Evolutionary conservation across 2,329 filamentous ascomycete species (phyloP).

Genomic region (Xylogone sp.): DNA sequence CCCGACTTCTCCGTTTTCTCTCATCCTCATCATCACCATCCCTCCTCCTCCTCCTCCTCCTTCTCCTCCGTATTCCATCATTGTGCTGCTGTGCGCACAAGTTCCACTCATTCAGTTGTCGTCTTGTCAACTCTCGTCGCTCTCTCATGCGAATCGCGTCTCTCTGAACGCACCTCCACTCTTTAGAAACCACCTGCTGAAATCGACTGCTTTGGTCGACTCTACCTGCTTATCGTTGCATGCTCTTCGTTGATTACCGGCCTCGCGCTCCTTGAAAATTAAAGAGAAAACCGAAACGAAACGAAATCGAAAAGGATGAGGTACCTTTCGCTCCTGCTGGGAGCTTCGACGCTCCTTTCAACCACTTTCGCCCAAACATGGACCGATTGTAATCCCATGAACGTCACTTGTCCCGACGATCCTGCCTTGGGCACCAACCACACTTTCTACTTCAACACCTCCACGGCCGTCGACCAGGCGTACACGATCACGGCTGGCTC

Average conservation of each 20-base stretch:
- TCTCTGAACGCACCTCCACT: too few relatives aligned
- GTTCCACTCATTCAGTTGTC: too few relatives aligned
- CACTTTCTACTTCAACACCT: slow-evolving; percentile 55
- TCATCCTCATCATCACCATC: too few relatives aligned
- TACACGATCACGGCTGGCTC: slow-evolving; percentile 68
- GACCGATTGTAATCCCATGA: slow-evolving; percentile 74
- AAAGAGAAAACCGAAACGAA: not conserved
- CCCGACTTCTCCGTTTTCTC: too few relatives aligned
- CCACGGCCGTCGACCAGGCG: slow-evolving; percentile 48
- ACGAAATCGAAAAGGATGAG: not conserved
- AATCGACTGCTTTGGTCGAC: too few relatives aligned
- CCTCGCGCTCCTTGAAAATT: not conserved
- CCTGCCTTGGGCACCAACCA: slow-evolving; percentile 64
- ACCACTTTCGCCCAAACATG: slow-evolving; percentile 66
- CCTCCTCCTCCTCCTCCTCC: too few relatives aligned
- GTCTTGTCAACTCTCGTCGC: too few relatives aligned
- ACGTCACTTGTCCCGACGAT: slow-evolving; percentile 65
- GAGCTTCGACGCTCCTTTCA: slow-evolving; percentile 23
- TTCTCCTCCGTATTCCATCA: too few relatives aligned
- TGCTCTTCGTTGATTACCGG: not conserved
- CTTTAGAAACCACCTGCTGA: too few relatives aligned
- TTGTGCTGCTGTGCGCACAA: too few relatives aligned
- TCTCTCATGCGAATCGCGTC: too few relatives aligned
- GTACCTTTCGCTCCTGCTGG: slow-evolving; percentile 3
- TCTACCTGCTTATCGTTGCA: too few relatives aligned